These are phyloP conservation scores for Millerago galiae DNA, from an alignment of 805 yeast genomes.

Conservation along the genomic window DNA sequence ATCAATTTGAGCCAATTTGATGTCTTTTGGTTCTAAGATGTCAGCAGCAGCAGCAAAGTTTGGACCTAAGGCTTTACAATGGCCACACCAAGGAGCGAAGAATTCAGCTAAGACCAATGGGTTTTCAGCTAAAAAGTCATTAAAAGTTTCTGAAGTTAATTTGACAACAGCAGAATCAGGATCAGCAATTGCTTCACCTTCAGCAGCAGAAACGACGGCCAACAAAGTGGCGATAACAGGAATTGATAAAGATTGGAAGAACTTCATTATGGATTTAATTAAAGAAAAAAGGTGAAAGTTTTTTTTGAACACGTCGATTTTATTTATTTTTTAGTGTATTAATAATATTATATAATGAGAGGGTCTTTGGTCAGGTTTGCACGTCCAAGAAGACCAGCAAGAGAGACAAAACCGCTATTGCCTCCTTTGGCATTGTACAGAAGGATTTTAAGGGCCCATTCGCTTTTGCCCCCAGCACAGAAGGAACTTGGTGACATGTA, in stretches of 20 bases:
- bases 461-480: conserved; percentile 54
- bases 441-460: conserved; percentile 79
- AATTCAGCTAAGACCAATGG: conserved; percentile 81
- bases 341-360: no score
- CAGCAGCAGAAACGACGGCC: conserved; percentile 34
- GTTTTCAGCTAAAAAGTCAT: conserved; percentile 58
- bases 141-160: conserved; percentile 61
- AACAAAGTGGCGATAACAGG: conserved; percentile 35
- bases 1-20: conserved; percentile 77
- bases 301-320: neutral
- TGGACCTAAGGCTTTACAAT: conserved; percentile 85
- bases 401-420: conserved; percentile 43
- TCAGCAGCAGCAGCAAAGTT: conserved; percentile 72
- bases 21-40: conserved; percentile 48
- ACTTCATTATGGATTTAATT: conserved; percentile 28
- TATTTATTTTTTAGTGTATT: no score
- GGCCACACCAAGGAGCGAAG: conserved; percentile 98
- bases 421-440: conserved; percentile 82
- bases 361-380: conserved; percentile 10
- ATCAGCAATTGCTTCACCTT: conserved; percentile 60
- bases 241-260: conserved; percentile 26
- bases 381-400: conserved; percentile 13
- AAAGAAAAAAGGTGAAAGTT: neutral
- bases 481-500: conserved; percentile 83
- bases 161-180: conserved; percentile 84